Base-by-base conservation (phyloP, 1,284 basidiomycete species). In the Malassezia japonica region DNA sequence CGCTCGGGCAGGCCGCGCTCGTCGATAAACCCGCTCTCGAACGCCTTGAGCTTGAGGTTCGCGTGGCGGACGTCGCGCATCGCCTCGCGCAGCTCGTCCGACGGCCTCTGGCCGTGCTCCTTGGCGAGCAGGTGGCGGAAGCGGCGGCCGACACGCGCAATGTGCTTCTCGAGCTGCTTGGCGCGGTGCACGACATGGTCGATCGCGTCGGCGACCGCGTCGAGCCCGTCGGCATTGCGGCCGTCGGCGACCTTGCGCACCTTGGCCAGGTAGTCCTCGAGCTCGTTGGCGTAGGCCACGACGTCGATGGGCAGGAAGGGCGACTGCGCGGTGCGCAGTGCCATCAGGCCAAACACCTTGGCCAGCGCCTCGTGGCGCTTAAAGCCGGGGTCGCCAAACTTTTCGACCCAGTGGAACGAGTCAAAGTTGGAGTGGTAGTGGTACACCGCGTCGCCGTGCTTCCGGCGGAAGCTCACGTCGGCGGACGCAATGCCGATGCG, bases 21-120 rank as follows among this genome's bases (percentile, higher is more conserved):
- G 5, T 82, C 82, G 61, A 92, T 83, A 74, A 95, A 88, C 9
- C 87, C 87, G 47, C 79, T 79, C 73, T 95, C 91, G 62, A 92
- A 92, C 3, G 75, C 67, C 28, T 79, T 76, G 28, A 91, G 75
- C 71, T 83, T 84, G 74, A 78, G 76, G 74, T 94, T 94, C 43
- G 83, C 79, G 27, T 56, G 70, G 35, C 78, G 77, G 33, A 91
- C 79, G 12, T 9, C 21, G 29, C 25, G 40, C 48, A 50, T 21
- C 40, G 25, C 20, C 9, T 6, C 13, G 9, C 31, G 31, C n/a
- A 48, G 28, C n/a, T 20, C 27, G 27, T 7, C 12, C 5, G 20
- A 13, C 24, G 38, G 38, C 23, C 15, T 7, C 15, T 23, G 41
- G 15, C 21, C 7, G 13, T 7, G 15, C 16, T 37, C 29, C 18